Percentiles rank a stretch among this genome's conserved stretches.
Conservation (phyloP, 176 grass and related monocot genomes). For the Oryza punctata region DNA sequence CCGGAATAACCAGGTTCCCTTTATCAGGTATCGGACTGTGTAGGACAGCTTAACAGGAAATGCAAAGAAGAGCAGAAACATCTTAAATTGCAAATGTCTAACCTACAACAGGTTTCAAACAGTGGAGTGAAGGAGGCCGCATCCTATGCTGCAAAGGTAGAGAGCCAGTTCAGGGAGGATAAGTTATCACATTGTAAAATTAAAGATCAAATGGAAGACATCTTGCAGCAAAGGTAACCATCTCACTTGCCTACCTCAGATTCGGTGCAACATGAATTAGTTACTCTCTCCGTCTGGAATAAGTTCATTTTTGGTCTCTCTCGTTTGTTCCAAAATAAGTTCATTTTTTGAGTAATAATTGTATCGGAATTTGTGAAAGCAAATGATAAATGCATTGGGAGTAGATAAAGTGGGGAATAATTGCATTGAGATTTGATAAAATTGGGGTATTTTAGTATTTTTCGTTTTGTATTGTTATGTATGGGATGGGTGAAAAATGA, state of each 20-base stretch:
- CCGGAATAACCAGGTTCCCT: background rate
- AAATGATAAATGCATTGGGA: too few relatives aligned
- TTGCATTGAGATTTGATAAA: too few relatives aligned
- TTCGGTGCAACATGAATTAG: constrained; percentile 29
- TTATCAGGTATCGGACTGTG: constrained; percentile 64
- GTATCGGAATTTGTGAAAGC: too few relatives aligned
- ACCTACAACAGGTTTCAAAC: constrained; percentile 54
- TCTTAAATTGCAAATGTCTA: constrained; percentile 48
- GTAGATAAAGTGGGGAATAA: too few relatives aligned
- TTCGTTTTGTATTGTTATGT: too few relatives aligned
- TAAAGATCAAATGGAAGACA: constrained; percentile 45
- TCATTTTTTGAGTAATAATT: too few relatives aligned
- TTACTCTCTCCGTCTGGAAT: background rate
- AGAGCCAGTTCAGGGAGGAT: constrained; percentile 49
- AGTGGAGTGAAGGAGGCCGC: constrained; percentile 44
- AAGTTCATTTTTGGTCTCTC: too few relatives aligned
- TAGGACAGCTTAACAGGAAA: constrained; percentile 54
- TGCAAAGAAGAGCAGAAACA: constrained; percentile 50
- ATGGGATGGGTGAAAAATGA: too few relatives aligned
- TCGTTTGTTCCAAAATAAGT: too few relatives aligned
- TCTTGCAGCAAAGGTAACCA: constrained; percentile 58
- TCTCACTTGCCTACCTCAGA: constrained; percentile 33
- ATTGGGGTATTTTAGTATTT: too few relatives aligned
- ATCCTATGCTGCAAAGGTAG: constrained; percentile 43
- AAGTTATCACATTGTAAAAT: constrained; percentile 38